A percentile compares a stretch with the other conserved stretches of the same genome.
phyloP scores from a whole-genome alignment of 1,284 basidiomycete species.

The Neonothopanus nambi region DNA sequence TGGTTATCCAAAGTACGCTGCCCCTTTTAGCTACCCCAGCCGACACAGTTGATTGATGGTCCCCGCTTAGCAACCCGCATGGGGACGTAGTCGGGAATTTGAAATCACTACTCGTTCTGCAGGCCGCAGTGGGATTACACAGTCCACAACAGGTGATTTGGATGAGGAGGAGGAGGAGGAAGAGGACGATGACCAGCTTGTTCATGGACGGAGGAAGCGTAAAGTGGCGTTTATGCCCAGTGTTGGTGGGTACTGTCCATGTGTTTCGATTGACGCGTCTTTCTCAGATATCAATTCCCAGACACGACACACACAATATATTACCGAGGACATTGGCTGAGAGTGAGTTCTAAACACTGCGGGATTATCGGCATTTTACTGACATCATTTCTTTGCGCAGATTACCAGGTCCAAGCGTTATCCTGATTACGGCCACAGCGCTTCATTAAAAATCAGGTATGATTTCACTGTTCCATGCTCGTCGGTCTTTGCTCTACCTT shows the following conservation, averaged over 20 bases:
- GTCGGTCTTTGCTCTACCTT: slow-evolving; percentile 8
- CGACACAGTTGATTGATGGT: slow-evolving; percentile 13
- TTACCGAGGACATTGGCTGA: slow-evolving; percentile 80
- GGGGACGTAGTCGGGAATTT: slow-evolving; percentile 82
- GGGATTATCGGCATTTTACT: slow-evolving; percentile 13
- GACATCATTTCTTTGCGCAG: slow-evolving; percentile 36
- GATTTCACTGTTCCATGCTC: slow-evolving; percentile 18
- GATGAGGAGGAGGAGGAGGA: slow-evolving; percentile 75
- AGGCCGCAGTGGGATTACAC: slow-evolving; percentile 58
- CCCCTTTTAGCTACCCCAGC: background rate
- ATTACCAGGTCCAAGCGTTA: slow-evolving; percentile 77
- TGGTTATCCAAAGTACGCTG: slow-evolving; percentile 72
- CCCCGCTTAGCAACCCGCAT: slow-evolving; percentile 71
- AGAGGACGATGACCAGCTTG: slow-evolving; percentile 50
- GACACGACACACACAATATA: slow-evolving; percentile 75
- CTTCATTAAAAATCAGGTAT: slow-evolving; percentile 78
- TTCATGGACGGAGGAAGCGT: slow-evolving; percentile 69
- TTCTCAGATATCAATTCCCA: slow-evolving; percentile 31
- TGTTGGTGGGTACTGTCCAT: slow-evolving; percentile 50
- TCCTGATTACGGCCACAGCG: slow-evolving; percentile 69
- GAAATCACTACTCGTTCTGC: slow-evolving; percentile 80
- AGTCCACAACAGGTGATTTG: slow-evolving; percentile 70
- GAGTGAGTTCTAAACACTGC: slow-evolving; percentile 47
- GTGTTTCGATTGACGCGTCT: slow-evolving; percentile 18
- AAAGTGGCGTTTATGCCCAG: slow-evolving; percentile 77